Conservation (phyloP, 2,329 filamentous ascomycete species). For the Aspergillus puulaauensis region DNA sequence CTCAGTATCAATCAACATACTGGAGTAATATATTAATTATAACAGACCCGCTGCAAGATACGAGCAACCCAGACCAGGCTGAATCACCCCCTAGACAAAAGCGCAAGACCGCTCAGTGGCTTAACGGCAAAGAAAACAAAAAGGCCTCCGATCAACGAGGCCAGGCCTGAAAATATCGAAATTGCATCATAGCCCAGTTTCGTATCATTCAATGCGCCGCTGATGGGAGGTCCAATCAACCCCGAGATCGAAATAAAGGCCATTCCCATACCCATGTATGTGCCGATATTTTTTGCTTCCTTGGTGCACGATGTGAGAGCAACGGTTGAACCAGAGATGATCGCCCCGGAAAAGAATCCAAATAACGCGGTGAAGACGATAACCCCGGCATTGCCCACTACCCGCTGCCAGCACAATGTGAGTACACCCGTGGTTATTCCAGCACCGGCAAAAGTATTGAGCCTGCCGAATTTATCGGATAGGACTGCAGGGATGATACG, state of each 20-base stretch:
- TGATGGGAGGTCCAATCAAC: conserved; percentile 8
- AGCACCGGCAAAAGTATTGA: conserved; percentile 19
- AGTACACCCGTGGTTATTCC: conserved; percentile 28
- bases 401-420: conserved; percentile 28
- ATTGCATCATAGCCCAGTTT: neutral
- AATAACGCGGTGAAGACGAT: conserved; percentile 32
- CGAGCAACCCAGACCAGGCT: too few relatives aligned
- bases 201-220: conserved; percentile 6
- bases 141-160: neutral
- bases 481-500: conserved; percentile 34
- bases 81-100: neutral
- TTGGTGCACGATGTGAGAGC: conserved; percentile 15
- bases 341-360: conserved; percentile 36
- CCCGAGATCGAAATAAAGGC: conserved; percentile 2
- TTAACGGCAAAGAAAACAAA: conserved; percentile 4
- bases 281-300: conserved; percentile 18
- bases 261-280: conserved; percentile 23
- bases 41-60: too few relatives aligned
- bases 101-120: neutral
- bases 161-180: neutral
- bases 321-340: conserved; percentile 25
- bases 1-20: neutral
- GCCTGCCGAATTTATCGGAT: conserved; percentile 28
- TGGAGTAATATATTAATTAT: neutral
- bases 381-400: conserved; percentile 24